Conservation (phyloP, 2,329 filamentous ascomycete genomes). For the Penicillium griseofulvum region DNA sequence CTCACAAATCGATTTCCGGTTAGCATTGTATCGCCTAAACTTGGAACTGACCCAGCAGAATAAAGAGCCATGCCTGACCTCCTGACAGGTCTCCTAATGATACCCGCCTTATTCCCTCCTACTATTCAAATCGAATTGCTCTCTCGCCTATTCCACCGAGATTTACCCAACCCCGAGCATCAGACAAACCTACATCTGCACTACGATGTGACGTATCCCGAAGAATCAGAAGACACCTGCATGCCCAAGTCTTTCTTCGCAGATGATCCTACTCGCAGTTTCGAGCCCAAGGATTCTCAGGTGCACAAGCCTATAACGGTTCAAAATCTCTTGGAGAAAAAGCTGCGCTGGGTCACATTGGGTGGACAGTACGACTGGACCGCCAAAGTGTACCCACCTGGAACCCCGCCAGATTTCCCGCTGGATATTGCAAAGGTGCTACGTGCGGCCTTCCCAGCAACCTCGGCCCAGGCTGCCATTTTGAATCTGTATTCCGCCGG, state of each 20-base stretch:
- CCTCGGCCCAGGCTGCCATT: slow-evolving; percentile 82
- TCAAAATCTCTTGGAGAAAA: slow-evolving; percentile 69
- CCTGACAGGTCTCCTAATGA: slow-evolving; percentile 68
- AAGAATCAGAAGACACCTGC: slow-evolving; percentile 5
- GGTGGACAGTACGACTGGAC: slow-evolving; percentile 98
- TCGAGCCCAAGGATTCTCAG: slow-evolving; percentile 63
- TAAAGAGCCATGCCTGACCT: slow-evolving; percentile 22
- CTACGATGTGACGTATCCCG: slow-evolving; percentile 66
- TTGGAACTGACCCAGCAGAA: slow-evolving; percentile 10
- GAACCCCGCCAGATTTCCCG: slow-evolving; percentile 70
- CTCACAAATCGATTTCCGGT: slow-evolving; percentile 39
- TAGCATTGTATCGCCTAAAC: slow-evolving; percentile 19
- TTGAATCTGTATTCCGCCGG: slow-evolving; percentile 89
- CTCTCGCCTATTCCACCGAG: slow-evolving; percentile 70
- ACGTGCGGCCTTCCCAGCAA: slow-evolving; percentile 69
- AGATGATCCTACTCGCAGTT: slow-evolving; percentile 43
- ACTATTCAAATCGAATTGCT: slow-evolving; percentile 68
- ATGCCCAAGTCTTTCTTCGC: slow-evolving; percentile 52
- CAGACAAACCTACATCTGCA: slow-evolving; percentile 89
- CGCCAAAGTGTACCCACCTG: slow-evolving; percentile 71
- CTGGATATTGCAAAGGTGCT: slow-evolving; percentile 68
- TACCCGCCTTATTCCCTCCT: slow-evolving; percentile 71
- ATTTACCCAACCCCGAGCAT: slow-evolving; percentile 70
- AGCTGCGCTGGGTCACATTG: slow-evolving; percentile 89
- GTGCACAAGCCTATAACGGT: slow-evolving; percentile 74